Evolutionary conservation across 2,329 filamentous ascomycete species (phyloP).

Genomic region (Hymenoscyphus fructigenus): DNA sequence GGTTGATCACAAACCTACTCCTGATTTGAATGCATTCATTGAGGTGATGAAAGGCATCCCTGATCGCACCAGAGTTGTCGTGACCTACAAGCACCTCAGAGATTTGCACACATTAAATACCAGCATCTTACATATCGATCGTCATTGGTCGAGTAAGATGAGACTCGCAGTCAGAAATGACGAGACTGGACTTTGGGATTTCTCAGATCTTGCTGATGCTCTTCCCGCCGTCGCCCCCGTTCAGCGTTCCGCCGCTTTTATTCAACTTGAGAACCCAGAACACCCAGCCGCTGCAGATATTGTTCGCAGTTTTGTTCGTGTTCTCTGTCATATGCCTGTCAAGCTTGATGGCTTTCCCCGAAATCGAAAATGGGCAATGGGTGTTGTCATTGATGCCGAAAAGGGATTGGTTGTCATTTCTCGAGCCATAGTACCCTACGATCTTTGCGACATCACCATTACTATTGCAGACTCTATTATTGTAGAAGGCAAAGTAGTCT

Average conservation of each 20-base stretch:
- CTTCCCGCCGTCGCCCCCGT: constrained; percentile 72
- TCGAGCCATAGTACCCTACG: constrained; percentile 89
- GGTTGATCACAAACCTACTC: constrained; percentile 87
- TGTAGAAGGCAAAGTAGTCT: constrained; percentile 89
- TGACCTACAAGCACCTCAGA: constrained; percentile 92
- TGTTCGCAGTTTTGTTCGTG: constrained; percentile 90
- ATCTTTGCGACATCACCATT: constrained; percentile 93
- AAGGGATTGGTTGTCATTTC: constrained; percentile 95
- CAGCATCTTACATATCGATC: constrained; percentile 85
- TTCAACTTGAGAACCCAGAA: constrained; percentile 83
- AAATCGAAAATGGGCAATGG: constrained; percentile 91
- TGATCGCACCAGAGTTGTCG: constrained; percentile 78
- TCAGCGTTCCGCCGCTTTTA: constrained; percentile 81
- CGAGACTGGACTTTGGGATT: constrained; percentile 88
- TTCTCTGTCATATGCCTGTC: constrained; percentile 88
- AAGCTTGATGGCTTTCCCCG: constrained; percentile 98
- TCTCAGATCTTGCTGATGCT: constrained; percentile 78
- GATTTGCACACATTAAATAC: constrained; percentile 95
- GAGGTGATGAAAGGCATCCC: constrained; percentile 88
- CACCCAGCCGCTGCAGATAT: constrained; percentile 90
- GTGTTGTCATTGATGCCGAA: constrained; percentile 93
- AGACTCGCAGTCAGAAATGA: constrained; percentile 90
- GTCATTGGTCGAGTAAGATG: constrained; percentile 97
- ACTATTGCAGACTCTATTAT: constrained; percentile 97
- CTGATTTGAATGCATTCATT: constrained; percentile 84